These are phyloP conservation scores for Wickerhamomyces bovis DNA, from an alignment of 805 yeast species.

Conservation along the genomic window DNA sequence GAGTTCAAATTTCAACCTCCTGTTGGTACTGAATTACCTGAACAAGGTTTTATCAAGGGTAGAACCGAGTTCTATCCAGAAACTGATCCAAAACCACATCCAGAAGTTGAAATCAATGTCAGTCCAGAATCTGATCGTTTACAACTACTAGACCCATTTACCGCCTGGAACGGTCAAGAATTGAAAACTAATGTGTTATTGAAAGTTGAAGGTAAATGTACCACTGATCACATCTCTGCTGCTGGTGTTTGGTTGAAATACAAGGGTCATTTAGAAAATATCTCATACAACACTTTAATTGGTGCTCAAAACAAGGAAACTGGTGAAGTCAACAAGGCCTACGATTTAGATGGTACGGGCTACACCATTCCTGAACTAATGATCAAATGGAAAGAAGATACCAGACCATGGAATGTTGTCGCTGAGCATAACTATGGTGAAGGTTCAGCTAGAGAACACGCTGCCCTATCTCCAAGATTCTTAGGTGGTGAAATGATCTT, in stretches of 20 bases:
- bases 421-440: slow-evolving; percentile 99
- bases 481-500: slow-evolving; percentile 85
- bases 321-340: slow-evolving; percentile 88
- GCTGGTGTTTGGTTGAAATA: slow-evolving; percentile 99
- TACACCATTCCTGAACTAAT: slow-evolving; percentile 91
- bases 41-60: slow-evolving; percentile 69
- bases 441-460: slow-evolving; percentile 99
- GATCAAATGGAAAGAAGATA: slow-evolving; percentile 88
- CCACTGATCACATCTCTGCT: slow-evolving; percentile 97
- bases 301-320: slow-evolving; percentile 98
- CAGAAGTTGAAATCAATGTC: slow-evolving; percentile 58
- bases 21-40: slow-evolving; percentile 79
- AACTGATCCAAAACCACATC: slow-evolving; percentile 56
- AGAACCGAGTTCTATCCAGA: slow-evolving; percentile 72
- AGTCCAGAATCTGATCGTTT: slow-evolving; percentile 87
- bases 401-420: slow-evolving; percentile 86
- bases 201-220: slow-evolving; percentile 96
- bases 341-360: slow-evolving; percentile 74
- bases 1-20: slow-evolving; percentile 77
- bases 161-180: slow-evolving; percentile 83
- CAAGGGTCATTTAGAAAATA: slow-evolving; percentile 95
- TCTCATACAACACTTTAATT: slow-evolving; percentile 88
- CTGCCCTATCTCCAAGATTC: slow-evolving; percentile 92
- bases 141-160: slow-evolving; percentile 85
- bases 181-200: slow-evolving; percentile 67